Evolutionary conservation across 352 stramenopile species (phyloP), one percentile per base, ranked within the genome.

Genomic region (Pythium brassicae): DNA sequence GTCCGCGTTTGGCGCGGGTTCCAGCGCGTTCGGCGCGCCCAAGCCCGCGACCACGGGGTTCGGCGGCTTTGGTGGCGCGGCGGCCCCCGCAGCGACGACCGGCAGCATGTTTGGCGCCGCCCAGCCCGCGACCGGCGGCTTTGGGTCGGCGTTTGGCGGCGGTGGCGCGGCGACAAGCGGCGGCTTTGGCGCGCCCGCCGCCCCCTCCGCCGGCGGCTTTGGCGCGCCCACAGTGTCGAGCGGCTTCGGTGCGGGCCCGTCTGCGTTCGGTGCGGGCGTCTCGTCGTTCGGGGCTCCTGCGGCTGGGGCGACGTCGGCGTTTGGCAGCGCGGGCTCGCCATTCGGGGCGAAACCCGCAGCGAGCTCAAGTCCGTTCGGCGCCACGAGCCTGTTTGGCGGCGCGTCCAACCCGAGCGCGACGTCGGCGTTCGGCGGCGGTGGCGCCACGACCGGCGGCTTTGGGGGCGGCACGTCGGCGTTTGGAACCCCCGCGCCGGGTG

Each of bases 331-430:
- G 27, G 57, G 71, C 25, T 76, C 81, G 7, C 72, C 81, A 0
- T 91, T 91, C 54, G 75, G 67, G 2, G 53, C 82, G 12, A 87
- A 87, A 25, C 57, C 75, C 27, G 56, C 76, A 1, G 70, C 78
- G n/a, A 76, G 61, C 32, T 54, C 80, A 12, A 91, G 79, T 57
- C 84, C 84, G 1, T 85, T 85, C 48, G 72, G 75, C 3, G 58
- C 81, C 4, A 68, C 76, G 0, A 74, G 69, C 37, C 65, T 72
- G 19, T 92, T 92, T 56, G 77, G 79, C 8, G 57, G 63, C 43
- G 47, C 46, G 27, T n/a, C 46, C 8, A 68, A 63, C 22, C 59
- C 67, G 20, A 50, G 59, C 23, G 62, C 71, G 2, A 74, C 69
- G 0, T 71, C 55, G 25, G 53, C 65, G 22, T 86, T 86, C 45